Percentiles rank a stretch among this genome's conserved stretches.
phyloP scores from a whole-genome alignment of 495 filamentous ascomycete genomes.

The Lineolata rhizophorae region DNA sequence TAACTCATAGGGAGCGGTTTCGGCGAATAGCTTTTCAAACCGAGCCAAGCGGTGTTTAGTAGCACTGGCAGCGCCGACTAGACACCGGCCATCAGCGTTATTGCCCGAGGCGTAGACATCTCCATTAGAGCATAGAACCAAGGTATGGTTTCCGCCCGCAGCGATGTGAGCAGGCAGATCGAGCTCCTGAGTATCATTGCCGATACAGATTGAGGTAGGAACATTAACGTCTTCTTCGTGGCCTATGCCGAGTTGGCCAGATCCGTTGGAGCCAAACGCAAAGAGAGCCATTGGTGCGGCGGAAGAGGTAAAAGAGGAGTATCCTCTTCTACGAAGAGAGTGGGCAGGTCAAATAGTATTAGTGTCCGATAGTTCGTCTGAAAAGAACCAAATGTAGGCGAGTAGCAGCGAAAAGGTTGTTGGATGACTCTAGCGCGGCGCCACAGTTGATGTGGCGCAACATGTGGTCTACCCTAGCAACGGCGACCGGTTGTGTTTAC shows the following conservation, averaged over 20 bases:
- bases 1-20: too few relatives aligned
- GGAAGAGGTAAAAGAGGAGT: too few relatives aligned
- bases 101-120: constrained; percentile 40
- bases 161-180: constrained; percentile 20
- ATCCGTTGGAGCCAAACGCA: constrained; percentile 82
- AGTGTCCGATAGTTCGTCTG: too few relatives aligned
- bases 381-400: too few relatives aligned
- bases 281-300: constrained; percentile 34
- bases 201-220: too few relatives aligned
- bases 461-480: too few relatives aligned
- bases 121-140: constrained; percentile 37
- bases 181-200: background rate
- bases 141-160: constrained; percentile 76
- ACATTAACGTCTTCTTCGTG: background rate
- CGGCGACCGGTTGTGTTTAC: too few relatives aligned
- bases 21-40: constrained; percentile 2
- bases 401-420: too few relatives aligned
- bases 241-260: constrained; percentile 50
- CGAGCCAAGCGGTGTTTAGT: background rate
- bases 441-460: too few relatives aligned
- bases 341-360: too few relatives aligned
- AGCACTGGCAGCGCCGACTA: background rate
- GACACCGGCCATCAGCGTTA: constrained; percentile 29
- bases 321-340: too few relatives aligned
- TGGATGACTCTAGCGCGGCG: too few relatives aligned